Evolutionary conservation across 1,284 basidiomycete species (phyloP).

Genomic region (Rhodotorula sp.): DNA sequence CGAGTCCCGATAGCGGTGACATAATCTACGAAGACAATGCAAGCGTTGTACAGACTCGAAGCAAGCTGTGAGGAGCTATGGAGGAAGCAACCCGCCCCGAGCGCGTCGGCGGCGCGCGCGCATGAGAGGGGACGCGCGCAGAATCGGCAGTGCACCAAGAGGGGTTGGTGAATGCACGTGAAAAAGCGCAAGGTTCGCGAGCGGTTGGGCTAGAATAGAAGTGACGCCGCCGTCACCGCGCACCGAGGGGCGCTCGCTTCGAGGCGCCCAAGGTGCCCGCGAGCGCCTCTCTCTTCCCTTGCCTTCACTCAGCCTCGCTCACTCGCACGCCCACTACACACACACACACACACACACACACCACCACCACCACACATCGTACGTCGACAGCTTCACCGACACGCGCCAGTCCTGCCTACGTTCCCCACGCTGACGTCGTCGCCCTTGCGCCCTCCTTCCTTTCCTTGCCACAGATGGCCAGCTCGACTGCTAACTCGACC

Average conservation of each 20-base stretch:
- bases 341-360: neutral
- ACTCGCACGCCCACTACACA: neutral
- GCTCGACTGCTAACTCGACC: constrained; percentile 21
- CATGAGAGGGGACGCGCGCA: too few relatives aligned
- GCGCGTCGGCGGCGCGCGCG: too few relatives aligned
- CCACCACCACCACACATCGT: neutral
- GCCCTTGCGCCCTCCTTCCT: neutral
- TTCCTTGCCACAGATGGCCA: constrained; percentile 15
- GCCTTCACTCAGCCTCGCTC: neutral
- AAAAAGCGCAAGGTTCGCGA: too few relatives aligned
- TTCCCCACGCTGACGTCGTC: neutral
- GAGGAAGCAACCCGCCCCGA: too few relatives aligned
- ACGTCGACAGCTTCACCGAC: neutral
- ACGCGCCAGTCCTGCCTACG: too few relatives aligned
- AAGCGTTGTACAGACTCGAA: too few relatives aligned
- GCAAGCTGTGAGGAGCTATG: too few relatives aligned
- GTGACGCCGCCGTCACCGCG: neutral
- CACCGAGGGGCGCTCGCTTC: neutral
- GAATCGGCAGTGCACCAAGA: too few relatives aligned
- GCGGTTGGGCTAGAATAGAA: neutral
- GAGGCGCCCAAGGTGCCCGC: neutral
- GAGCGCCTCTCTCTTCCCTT: neutral
- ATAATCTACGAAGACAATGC: too few relatives aligned
- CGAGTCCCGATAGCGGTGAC: too few relatives aligned
- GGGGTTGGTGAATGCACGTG: too few relatives aligned